Percentiles rank a stretch among this genome's conserved stretches.
These are phyloP conservation scores for Glycine tomentella DNA, from an alignment of 306 rosid species.

Conservation along the genomic window DNA sequence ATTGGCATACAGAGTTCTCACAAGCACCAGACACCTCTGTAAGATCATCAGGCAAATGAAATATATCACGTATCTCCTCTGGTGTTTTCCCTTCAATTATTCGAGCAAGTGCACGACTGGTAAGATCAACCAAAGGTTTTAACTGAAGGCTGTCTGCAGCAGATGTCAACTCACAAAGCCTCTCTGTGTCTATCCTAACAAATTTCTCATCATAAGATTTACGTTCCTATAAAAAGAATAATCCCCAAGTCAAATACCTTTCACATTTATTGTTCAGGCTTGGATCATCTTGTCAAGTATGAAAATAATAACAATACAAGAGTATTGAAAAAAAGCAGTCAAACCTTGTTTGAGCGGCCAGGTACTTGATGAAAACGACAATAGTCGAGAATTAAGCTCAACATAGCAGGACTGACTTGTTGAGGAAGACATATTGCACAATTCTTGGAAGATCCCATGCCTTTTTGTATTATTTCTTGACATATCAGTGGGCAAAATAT, in stretches of 20 bases:
- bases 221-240: conserved; percentile 73
- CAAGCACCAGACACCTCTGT: conserved; percentile 88
- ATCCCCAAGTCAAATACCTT: conserved; percentile 40
- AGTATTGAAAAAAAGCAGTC: conserved; percentile 11
- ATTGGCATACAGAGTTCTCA: conserved; percentile 53
- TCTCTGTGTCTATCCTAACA: conserved; percentile 89
- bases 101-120: conserved; percentile 98
- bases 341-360: conserved; percentile 96
- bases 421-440: conserved; percentile 96
- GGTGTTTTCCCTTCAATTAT: conserved; percentile 97
- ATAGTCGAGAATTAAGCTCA: conserved; percentile 92
- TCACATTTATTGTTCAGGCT: conserved; percentile 31
- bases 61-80: conserved; percentile 97
- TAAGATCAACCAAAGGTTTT: conserved; percentile 96
- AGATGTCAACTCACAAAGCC: conserved; percentile 94
- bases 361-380: conserved; percentile 97
- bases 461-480: conserved; percentile 77
- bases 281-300: not conserved
- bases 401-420: conserved; percentile 88
- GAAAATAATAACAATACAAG: conserved; percentile 34
- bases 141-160: conserved; percentile 97
- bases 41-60: conserved; percentile 98
- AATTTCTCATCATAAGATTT: conserved; percentile 88
- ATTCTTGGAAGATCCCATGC: conserved; percentile 91
- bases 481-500: conserved; percentile 92